These are phyloP conservation scores for Monosporascus sp. DNA, from an alignment of 2,329 filamentous ascomycete genomes.

Conservation along the genomic window DNA sequence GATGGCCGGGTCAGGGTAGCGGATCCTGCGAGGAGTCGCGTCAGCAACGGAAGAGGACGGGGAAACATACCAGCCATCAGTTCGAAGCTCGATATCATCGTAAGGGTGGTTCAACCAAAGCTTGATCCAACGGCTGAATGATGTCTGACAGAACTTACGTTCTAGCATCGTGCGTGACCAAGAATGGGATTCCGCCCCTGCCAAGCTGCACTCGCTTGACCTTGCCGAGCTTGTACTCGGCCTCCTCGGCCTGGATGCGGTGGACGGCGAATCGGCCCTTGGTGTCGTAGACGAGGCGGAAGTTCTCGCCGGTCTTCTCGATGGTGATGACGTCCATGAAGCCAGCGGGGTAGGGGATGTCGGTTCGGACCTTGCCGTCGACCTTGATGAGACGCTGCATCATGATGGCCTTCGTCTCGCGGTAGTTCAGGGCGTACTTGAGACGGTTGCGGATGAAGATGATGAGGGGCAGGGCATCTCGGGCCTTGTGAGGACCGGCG, in stretches of 20 bases:
- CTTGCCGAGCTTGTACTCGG: conserved; percentile 99
- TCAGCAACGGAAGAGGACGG: conserved; percentile 33
- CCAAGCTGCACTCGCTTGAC: conserved; percentile 99
- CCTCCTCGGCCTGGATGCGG: conserved; percentile 98
- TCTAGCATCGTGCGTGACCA: conserved; percentile 99
- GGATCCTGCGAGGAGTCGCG: conserved; percentile 63
- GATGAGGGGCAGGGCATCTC: conserved; percentile 97
- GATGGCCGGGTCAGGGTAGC: conserved; percentile 96
- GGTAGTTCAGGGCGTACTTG: conserved; percentile 99
- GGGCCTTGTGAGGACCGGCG: conserved; percentile 95
- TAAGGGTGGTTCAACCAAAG: conserved; percentile 66
- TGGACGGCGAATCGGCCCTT: conserved; percentile 99
- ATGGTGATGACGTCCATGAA: conserved; percentile 99
- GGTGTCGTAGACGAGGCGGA: conserved; percentile 99
- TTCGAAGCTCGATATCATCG: conserved; percentile 32
- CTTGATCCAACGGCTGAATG: conserved; percentile 99
- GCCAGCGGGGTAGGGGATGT: conserved; percentile 92
- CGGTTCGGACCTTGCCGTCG: conserved; percentile 98
- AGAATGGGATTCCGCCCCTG: conserved; percentile 99
- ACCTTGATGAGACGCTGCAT: conserved; percentile 99
- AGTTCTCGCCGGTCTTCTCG: conserved; percentile 99
- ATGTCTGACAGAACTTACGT: conserved; percentile 98
- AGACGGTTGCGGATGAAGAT: conserved; percentile 96
- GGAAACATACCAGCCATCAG: conserved; percentile 51
- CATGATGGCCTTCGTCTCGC: conserved; percentile 95